A percentile compares a stretch with the other conserved stretches of the same genome.
These are phyloP conservation scores for Cicer pinnatifidum DNA, from an alignment of 306 rosid genomes.

Conservation along the genomic window DNA sequence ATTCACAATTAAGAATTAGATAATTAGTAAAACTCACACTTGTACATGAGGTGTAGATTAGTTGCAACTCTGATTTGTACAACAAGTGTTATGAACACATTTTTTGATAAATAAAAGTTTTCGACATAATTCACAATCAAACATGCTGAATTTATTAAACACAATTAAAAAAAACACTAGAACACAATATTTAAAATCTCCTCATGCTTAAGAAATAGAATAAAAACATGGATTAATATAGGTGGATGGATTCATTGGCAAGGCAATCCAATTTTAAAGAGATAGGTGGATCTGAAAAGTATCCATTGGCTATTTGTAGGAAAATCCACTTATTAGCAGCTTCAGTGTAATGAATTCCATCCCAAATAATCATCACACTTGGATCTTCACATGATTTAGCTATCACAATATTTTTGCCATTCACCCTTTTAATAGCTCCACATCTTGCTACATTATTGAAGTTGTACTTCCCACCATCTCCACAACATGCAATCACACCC, in stretches of 20 bases:
- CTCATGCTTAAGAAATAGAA: neutral
- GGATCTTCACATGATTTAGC: constrained; percentile 63
- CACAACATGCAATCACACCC: constrained; percentile 72
- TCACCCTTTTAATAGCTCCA: constrained; percentile 46
- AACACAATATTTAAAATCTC: neutral
- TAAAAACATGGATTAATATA: neutral
- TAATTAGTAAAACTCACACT: too few relatives aligned
- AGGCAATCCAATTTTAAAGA: constrained; percentile 56
- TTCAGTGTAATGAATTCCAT: constrained; percentile 66
- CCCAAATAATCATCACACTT: constrained; percentile 58
- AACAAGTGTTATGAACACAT: too few relatives aligned
- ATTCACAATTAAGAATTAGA: too few relatives aligned
- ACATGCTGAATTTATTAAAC: neutral
- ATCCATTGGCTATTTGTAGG: constrained; percentile 55
- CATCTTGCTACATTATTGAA: constrained; percentile 48
- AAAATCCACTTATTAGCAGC: constrained; percentile 63
- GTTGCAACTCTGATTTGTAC: too few relatives aligned
- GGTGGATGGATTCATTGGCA: constrained; percentile 13
- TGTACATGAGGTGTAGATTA: too few relatives aligned
- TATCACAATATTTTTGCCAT: constrained; percentile 49
- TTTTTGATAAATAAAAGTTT: too few relatives aligned
- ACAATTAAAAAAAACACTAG: neutral
- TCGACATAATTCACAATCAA: neutral
- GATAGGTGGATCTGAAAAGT: constrained; percentile 60
- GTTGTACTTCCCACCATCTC: constrained; percentile 72